Evolutionary conservation across 768 basidiomycete genomes (phyloP).

Genomic region (Cystobasidium onofrii): DNA sequence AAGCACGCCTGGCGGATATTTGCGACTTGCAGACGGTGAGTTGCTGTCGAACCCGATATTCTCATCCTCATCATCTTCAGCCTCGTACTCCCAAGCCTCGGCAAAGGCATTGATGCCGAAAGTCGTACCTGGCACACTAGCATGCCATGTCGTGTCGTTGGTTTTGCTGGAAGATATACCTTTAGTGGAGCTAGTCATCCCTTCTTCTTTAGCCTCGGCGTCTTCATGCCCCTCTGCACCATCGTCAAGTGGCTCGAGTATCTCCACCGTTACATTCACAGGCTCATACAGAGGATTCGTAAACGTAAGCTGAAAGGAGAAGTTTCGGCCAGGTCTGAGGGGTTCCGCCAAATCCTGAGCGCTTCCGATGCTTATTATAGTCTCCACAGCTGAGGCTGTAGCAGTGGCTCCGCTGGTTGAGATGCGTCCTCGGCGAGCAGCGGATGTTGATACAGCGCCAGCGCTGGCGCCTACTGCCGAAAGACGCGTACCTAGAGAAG

Average conservation of each 20-base stretch:
- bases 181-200: slow-evolving; percentile 37
- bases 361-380: not conserved
- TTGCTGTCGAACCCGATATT: slow-evolving; percentile 49
- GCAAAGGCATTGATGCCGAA: slow-evolving; percentile 84
- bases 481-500: slow-evolving; percentile 49
- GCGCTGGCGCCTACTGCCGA: slow-evolving; percentile 45
- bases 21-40: slow-evolving; percentile 51
- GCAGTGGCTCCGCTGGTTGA: not conserved
- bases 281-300: slow-evolving; percentile 95
- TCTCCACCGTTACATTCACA: slow-evolving; percentile 76
- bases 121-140: slow-evolving; percentile 65
- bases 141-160: slow-evolving; percentile 46
- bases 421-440: not conserved
- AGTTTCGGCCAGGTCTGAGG: slow-evolving; percentile 69
- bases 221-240: not conserved
- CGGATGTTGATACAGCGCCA: not conserved
- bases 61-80: slow-evolving; percentile 51
- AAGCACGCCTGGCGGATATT: slow-evolving; percentile 57
- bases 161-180: not conserved
- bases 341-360: slow-evolving; percentile 36
- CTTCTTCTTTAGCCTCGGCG: not conserved
- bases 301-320: slow-evolving; percentile 78
- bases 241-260: slow-evolving; percentile 46
- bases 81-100: slow-evolving; percentile 97
- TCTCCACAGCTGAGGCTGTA: not conserved